Conservation (phyloP, 192 early-diverging fungal genomes). For the Polychytrium aggregatum region DNA sequence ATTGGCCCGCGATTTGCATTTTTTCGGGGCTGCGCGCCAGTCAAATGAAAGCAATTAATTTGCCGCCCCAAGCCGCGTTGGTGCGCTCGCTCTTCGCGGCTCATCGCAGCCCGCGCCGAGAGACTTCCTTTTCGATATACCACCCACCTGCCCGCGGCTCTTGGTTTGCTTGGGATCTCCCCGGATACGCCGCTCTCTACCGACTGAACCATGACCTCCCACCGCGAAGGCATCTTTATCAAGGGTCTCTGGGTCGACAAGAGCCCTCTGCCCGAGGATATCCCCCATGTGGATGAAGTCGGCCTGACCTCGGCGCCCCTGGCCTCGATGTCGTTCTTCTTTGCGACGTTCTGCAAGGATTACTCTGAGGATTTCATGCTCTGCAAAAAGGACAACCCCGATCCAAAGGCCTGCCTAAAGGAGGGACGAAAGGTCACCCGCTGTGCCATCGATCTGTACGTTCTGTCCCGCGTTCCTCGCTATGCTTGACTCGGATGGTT, state of each 20-base stretch:
- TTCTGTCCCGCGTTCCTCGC: constrained; percentile 3
- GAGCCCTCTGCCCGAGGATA: constrained; percentile 57
- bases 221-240: constrained; percentile 27
- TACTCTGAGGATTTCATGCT: constrained; percentile 95
- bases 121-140: no score
- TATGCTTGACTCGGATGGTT: no score
- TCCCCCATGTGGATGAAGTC: constrained; percentile 72
- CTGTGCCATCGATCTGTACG: constrained; percentile 77
- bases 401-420: constrained; percentile 82
- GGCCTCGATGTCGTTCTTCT: constrained; percentile 85
- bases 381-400: constrained; percentile 84
- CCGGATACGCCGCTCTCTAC: no score
- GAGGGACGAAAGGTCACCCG: constrained; percentile 95
- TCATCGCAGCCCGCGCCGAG: no score
- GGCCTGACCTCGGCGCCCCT: constrained; percentile 86
- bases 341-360: constrained; percentile 78
- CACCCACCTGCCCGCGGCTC: no score
- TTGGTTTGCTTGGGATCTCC: no score
- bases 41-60: no score
- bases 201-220: no score
- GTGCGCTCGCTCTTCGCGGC: no score
- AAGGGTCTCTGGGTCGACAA: constrained; percentile 71
- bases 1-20: no score
- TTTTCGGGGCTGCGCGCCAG: no score
- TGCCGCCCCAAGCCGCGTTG: no score